Evolutionary conservation across 148 eudicot genomes (phyloP).

Genomic region (Suaeda aralocaspica): DNA sequence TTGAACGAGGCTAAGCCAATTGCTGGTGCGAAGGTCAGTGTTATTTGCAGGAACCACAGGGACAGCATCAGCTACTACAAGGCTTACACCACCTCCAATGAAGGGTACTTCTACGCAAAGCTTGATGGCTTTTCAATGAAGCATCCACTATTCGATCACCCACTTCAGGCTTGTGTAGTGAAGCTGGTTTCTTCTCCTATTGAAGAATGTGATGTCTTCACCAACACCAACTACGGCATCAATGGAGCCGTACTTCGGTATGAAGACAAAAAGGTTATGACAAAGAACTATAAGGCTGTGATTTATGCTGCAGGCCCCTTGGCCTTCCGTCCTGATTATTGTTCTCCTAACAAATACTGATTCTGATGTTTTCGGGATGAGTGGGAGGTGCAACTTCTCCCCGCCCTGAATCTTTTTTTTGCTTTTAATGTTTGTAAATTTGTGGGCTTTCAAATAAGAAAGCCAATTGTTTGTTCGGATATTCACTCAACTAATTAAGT

Average conservation of each 20-base stretch:
- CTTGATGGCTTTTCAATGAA: conserved; percentile 51
- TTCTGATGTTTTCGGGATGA: neutral
- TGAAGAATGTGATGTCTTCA: conserved; percentile 44
- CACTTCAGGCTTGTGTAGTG: conserved; percentile 68
- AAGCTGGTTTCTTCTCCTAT: conserved; percentile 73
- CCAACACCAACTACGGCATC: conserved; percentile 75
- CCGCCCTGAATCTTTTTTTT: neutral
- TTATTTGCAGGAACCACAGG: conserved; percentile 68
- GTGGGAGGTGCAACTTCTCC: neutral
- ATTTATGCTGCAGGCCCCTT: conserved; percentile 66
- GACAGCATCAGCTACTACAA: conserved; percentile 66
- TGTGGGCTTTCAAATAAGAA: conserved; percentile 15
- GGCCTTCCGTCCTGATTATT: conserved; percentile 66
- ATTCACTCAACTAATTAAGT: too few species aligned
- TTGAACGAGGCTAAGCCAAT: conserved; percentile 50
- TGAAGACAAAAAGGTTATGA: conserved; percentile 41
- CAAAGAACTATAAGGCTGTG: conserved; percentile 52
- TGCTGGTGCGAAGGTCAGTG: conserved; percentile 45
- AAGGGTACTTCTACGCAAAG: conserved; percentile 63
- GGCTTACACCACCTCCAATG: conserved; percentile 30
- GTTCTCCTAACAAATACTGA: conserved; percentile 42
- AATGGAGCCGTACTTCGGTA: conserved; percentile 54
- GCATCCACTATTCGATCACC: conserved; percentile 57
- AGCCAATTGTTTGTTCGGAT: neutral
- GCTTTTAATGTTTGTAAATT: conserved; percentile 15